Evolutionary conservation across 2,329 filamentous ascomycete genomes (phyloP).

Genomic region (Scytalidium sp.): DNA sequence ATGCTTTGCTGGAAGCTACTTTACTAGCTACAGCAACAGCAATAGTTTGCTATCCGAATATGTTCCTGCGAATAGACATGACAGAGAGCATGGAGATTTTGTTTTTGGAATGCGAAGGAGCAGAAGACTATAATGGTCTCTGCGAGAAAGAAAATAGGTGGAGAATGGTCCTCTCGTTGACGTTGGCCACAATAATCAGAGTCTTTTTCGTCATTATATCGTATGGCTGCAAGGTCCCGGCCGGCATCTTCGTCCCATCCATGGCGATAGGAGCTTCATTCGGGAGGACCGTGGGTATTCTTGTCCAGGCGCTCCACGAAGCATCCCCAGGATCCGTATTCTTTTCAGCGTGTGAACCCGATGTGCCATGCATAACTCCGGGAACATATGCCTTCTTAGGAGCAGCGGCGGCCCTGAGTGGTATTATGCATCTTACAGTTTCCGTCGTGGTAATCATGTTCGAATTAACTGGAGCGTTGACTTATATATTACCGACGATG

Average conservation of each 20-base stretch:
- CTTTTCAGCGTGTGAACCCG: constrained; percentile 84
- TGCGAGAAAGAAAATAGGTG: constrained; percentile 77
- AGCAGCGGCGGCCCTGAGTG: constrained; percentile 84
- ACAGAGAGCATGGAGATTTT: constrained; percentile 99
- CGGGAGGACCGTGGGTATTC: constrained; percentile 87
- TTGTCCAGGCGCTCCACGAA: constrained; percentile 87
- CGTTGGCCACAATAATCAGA: constrained; percentile 76
- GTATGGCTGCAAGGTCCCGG: constrained; percentile 96
- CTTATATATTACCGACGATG: constrained; percentile 97
- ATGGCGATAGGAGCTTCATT: constrained; percentile 98
- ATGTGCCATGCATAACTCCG: constrained; percentile 93
- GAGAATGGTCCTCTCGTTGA: constrained; percentile 74
- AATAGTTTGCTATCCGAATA: constrained; percentile 94
- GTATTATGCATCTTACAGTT: constrained; percentile 97
- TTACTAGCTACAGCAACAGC: constrained; percentile 80
- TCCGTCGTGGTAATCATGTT: constrained; percentile 99
- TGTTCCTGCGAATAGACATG: constrained; percentile 95
- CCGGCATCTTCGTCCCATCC: constrained; percentile 95
- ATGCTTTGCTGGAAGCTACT: constrained; percentile 83
- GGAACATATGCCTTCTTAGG: constrained; percentile 96
- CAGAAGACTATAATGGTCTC: constrained; percentile 82
- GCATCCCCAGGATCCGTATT: constrained; percentile 78
- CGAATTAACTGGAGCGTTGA: constrained; percentile 93
- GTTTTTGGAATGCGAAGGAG: constrained; percentile 88
- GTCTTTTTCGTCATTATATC: constrained; percentile 88